phyloP scores from a whole-genome alignment of 345 rosid species.

The Gossypium herbaceum region DNA sequence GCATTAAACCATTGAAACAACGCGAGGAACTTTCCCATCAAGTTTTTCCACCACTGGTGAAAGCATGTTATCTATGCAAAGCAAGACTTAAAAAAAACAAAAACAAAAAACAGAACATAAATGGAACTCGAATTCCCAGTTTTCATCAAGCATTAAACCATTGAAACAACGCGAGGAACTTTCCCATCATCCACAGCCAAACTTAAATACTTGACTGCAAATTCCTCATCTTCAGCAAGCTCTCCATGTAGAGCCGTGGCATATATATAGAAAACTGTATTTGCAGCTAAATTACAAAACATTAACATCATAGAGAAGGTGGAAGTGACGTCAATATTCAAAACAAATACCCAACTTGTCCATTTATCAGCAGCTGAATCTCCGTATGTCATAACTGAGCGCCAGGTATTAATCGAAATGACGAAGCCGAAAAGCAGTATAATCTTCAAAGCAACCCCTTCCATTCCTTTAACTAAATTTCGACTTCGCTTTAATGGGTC shows the following conservation, averaged over 20 bases:
- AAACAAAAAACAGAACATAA: constrained; percentile 1
- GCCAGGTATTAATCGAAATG: constrained; percentile 28
- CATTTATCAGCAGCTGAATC: constrained; percentile 24
- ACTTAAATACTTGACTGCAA: constrained; percentile 64
- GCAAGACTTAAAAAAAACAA: too few species aligned
- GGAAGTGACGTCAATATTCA: constrained; percentile 37
- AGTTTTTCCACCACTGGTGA: too few species aligned
- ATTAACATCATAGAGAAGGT: constrained; percentile 35
- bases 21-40: too few species aligned
- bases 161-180: constrained; percentile 61
- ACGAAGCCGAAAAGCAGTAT: constrained; percentile 27
- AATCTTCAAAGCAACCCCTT: constrained; percentile 34
- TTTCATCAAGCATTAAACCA: constrained; percentile 14
- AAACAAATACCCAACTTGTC: constrained; percentile 40
- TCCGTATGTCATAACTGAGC: constrained; percentile 13
- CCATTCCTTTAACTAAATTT: constrained; percentile 45
- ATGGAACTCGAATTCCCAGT: background rate
- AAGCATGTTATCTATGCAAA: too few species aligned
- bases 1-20: too few species aligned
- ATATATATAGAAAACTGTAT: constrained; percentile 56
- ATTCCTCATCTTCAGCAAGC: constrained; percentile 53
- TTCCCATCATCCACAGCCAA: constrained; percentile 69
- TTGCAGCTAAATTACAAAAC: constrained; percentile 45
- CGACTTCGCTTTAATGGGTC: constrained; percentile 57
- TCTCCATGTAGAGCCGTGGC: constrained; percentile 35